phyloP scores from a whole-genome alignment of 2,329 filamentous ascomycete species.

The Rosellinia necatrix region DNA sequence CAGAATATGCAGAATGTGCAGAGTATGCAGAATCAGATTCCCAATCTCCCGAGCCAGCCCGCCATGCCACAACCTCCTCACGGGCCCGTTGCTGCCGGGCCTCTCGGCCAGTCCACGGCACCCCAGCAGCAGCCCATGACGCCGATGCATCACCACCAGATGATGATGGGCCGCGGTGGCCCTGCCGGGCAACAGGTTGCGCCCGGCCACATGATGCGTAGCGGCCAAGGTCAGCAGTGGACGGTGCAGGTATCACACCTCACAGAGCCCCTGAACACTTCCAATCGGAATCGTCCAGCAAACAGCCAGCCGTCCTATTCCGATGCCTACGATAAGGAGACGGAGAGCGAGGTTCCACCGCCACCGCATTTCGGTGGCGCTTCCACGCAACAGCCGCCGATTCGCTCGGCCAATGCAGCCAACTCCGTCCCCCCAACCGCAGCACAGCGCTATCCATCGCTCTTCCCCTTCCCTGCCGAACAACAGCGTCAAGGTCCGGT shows the following conservation, averaged over 20 bases:
- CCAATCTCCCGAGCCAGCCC: slow-evolving; percentile 30
- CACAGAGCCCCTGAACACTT: slow-evolving; percentile 52
- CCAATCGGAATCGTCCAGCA: slow-evolving; percentile 44
- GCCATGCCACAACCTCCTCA: slow-evolving; percentile 29
- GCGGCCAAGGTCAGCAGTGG: slow-evolving; percentile 45
- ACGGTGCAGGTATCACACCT: slow-evolving; percentile 60
- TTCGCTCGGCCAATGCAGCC: slow-evolving; percentile 27
- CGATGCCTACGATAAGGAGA: slow-evolving; percentile 60
- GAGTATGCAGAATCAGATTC: slow-evolving; percentile 3
- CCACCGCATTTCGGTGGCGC: slow-evolving; percentile 25
- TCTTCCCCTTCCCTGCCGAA: slow-evolving; percentile 45
- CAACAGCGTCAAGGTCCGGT: slow-evolving; percentile 26
- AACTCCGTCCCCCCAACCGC: slow-evolving; percentile 53
- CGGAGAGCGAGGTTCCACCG: slow-evolving; percentile 38
- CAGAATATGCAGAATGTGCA: slow-evolving; percentile 13
- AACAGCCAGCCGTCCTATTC: slow-evolving; percentile 42
- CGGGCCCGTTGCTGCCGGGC: slow-evolving; percentile 26
- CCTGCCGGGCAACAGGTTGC: slow-evolving; percentile 30
- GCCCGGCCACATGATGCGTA: slow-evolving; percentile 30
- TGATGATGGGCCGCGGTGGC: slow-evolving; percentile 32
- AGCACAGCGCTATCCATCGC: slow-evolving; percentile 54
- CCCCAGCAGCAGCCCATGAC: slow-evolving; percentile 27
- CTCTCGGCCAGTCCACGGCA: slow-evolving; percentile 26
- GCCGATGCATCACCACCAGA: slow-evolving; percentile 26
- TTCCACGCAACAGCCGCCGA: slow-evolving; percentile 30